Base-by-base conservation (phyloP, 352 stramenopile genomes). In the Albugo laibachii region DNA sequence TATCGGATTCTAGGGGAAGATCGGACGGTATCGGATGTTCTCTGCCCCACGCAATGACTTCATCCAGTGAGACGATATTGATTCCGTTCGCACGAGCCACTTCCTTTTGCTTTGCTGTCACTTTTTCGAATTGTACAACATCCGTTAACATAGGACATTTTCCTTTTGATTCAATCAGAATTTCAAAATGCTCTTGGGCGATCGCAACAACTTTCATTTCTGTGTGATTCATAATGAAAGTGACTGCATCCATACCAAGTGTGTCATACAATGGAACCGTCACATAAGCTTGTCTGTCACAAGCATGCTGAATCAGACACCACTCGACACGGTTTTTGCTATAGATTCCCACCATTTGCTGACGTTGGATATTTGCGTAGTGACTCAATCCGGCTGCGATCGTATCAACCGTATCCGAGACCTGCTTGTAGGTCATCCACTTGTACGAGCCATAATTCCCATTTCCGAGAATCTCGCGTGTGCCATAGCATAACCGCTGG, bases 151-250 rank as follows among this genome's bases (percentile, higher is more conserved):
- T 53, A 12, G 69, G 65, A 41, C 69, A 81, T 20, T 66, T 59
- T 43, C 38, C 18, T 46, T 55, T 57, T 34, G 65, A 41, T 34
- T 58, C 36, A 10, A 70, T 53, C 16, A 66, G 36, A 15, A 52
- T 57, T 12, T 45, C 35, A 41, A 64, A 54, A 31, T 59, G 53
- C 11, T 61, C 61, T 16, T 46, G 45, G 3, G 47, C 56, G 50
- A 55, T 64, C n/a, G 66, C 42, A 10, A 67, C 19, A 11, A 62
- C 57, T 38, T 56, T 50, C 13, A 86, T 56, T 41, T 80, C 55
- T 0, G 75, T 83, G 45, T 91, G 73, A 56, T 82, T 81, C 31
- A 85, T 50, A 42, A 91, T 84, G 48, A 64, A 84, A 49, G 69
- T 58, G 12, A 75, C 78, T 14, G 72, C 78, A 18, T 87, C 73